phyloP scores from a whole-genome alignment of 768 basidiomycete species.

The Dioszegia hungarica region DNA sequence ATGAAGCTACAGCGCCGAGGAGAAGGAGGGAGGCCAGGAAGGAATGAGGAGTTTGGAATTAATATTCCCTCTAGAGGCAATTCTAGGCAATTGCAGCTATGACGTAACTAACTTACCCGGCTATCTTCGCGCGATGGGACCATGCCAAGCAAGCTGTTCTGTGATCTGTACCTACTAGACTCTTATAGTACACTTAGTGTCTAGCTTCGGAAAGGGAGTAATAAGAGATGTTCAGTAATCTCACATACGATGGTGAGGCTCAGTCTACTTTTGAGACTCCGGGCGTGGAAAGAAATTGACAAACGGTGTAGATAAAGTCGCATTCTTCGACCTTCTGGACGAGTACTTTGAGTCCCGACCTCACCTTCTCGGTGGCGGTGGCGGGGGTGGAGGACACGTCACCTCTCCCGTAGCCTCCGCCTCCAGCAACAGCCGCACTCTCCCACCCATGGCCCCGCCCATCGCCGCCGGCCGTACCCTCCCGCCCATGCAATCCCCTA shows the following conservation, averaged over 20 bases:
- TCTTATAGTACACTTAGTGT: too few species aligned
- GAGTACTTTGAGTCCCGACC: conserved; percentile 43
- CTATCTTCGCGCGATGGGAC: too few species aligned
- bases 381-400: not conserved
- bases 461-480: not conserved
- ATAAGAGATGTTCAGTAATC: conserved; percentile 38
- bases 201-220: too few species aligned
- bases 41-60: too few species aligned
- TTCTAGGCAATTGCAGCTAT: too few species aligned
- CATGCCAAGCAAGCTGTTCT: too few species aligned
- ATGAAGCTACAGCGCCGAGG: too few species aligned
- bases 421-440: not conserved
- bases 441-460: conserved; percentile 10
- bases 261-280: not conserved
- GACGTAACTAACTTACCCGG: too few species aligned
- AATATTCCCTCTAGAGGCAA: too few species aligned
- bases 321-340: conserved; percentile 42
- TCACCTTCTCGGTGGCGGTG: conserved; percentile 15
- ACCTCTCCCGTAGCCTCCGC: not conserved
- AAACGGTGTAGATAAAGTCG: conserved; percentile 4
- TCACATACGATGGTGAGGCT: conserved; percentile 33
- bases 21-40: too few species aligned
- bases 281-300: not conserved
- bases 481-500: conserved; percentile 9
- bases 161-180: too few species aligned